Base-by-base conservation (phyloP, 768 basidiomycete species). In the Artomyces pyxidatus region DNA sequence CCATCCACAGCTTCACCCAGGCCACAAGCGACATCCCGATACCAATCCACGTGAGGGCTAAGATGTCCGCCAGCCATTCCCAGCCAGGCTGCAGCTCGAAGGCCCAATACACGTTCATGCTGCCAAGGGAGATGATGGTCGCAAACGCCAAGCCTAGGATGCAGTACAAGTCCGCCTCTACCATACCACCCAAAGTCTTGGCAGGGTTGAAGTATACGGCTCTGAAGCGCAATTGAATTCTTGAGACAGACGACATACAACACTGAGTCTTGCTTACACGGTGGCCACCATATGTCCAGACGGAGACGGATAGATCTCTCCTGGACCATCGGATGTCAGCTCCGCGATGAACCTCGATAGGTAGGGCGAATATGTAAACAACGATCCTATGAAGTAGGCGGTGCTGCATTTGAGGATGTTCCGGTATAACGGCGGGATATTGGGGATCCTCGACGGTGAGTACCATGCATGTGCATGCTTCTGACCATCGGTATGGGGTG, bases 251-350 rank as follows among this genome's bases (percentile, higher is more conserved):
- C 30, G 3, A n/a, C n/a, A n/a, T n/a, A n/a, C n/a, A n/a, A n/a
- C n/a, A n/a, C n/a, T n/a, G n/a, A n/a, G n/a, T 11, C 4, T 21
- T n/a, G 69, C 85, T 61, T 63, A 93, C 92, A 96, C 77, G 2
- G 93, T 93, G 8, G 93, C 90, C 8, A 95, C 85, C 83, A 95
- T 83, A 67, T 96, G 93, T 1, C 83, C 90, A 51, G 85, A 84
- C 9, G 85, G 81, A 12, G 83, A 80, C 2, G 88, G 87, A n/a
- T 65, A 63, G 16, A 65, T 64, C 4, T 59, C 61, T 14, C 71
- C 70, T 8, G 72, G 69, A 51, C 77, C 68, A 37, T 74, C 71
- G 58, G 76, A 70, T 6, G 78, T 69, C 53, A 83, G 55, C 60
- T 82, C 78, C 4, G 81, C 75, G 52, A 94, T 74, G 42, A 88